Evolutionary conservation across 305 asterid genomes (phyloP).

Genomic region (Plantago coronopus): DNA sequence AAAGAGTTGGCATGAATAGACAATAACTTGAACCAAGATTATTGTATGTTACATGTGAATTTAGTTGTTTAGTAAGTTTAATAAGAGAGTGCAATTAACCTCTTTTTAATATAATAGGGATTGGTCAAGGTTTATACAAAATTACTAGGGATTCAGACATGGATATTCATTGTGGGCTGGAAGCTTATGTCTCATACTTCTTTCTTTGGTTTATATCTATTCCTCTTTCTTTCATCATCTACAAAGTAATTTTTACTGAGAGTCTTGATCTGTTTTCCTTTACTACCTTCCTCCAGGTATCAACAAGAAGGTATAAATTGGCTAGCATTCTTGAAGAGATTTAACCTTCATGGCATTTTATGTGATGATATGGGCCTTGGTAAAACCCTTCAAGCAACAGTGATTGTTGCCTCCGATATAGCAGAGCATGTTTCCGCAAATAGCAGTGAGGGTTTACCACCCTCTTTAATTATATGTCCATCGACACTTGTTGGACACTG

Average conservation of each 20-base stretch:
- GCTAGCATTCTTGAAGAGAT: slow-evolving; percentile 89
- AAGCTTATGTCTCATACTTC: slow-evolving; percentile 19
- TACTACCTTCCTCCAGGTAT: slow-evolving; percentile 54
- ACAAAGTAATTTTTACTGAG: background rate
- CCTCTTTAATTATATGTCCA: slow-evolving; percentile 87
- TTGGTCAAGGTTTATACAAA: no score
- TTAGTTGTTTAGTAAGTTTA: no score
- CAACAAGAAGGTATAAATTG: slow-evolving; percentile 99
- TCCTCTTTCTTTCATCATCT: background rate
- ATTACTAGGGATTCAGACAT: background rate
- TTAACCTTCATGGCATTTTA: slow-evolving; percentile 93
- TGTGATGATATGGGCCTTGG: slow-evolving; percentile 99
- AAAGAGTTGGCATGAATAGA: no score
- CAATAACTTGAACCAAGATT: no score
- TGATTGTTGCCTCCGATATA: slow-evolving; percentile 88
- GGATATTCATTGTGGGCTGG: background rate
- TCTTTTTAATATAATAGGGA: no score
- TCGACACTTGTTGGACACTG: slow-evolving; percentile 98
- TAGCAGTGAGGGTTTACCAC: slow-evolving; percentile 52
- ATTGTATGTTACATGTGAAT: no score
- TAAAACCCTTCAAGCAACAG: slow-evolving; percentile 96
- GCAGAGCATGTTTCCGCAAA: slow-evolving; percentile 72
- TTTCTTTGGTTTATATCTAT: slow-evolving; percentile 6
- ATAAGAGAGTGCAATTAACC: no score
- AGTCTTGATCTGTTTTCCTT: slow-evolving; percentile 2